These are phyloP conservation scores for Penicillium alfredii DNA, from an alignment of 495 filamentous ascomycete species.

Conservation along the genomic window DNA sequence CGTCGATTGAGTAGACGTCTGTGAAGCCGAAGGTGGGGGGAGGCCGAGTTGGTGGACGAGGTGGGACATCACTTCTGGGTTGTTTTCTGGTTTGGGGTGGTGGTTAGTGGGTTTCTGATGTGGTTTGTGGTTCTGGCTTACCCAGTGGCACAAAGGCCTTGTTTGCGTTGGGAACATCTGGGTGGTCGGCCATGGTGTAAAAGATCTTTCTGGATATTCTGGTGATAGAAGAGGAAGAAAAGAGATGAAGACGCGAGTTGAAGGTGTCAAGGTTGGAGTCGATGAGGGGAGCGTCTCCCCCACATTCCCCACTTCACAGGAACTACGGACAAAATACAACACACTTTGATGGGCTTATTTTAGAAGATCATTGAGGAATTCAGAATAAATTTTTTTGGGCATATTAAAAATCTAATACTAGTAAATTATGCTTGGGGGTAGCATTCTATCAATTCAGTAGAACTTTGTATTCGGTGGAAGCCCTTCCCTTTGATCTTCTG, in stretches of 20 bases:
- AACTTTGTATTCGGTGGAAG: slow-evolving; percentile 8
- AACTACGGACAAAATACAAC: no score
- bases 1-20: slow-evolving; percentile 79
- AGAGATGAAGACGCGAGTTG: no score
- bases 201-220: no score
- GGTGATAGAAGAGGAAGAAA: background rate
- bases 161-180: slow-evolving; percentile 32
- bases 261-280: no score
- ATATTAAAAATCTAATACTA: no score
- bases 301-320: no score
- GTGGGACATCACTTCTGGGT: slow-evolving; percentile 74
- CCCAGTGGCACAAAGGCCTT: slow-evolving; percentile 49
- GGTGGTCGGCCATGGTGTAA: slow-evolving; percentile 29
- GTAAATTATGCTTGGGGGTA: no score
- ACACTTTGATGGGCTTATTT: no score
- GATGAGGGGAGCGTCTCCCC: no score
- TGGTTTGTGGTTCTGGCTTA: slow-evolving; percentile 13
- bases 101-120: slow-evolving; percentile 10
- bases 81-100: slow-evolving; percentile 48
- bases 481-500: slow-evolving; percentile 5
- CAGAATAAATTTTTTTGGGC: no score
- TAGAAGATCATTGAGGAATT: no score
- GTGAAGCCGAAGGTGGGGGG: slow-evolving; percentile 60
- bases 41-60: slow-evolving; percentile 74
- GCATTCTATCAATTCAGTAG: no score